Evolutionary conservation across 2,329 filamentous ascomycete species (phyloP), one percentile per base, ranked within the genome.

Genomic region (Claviceps pazoutovae): DNA sequence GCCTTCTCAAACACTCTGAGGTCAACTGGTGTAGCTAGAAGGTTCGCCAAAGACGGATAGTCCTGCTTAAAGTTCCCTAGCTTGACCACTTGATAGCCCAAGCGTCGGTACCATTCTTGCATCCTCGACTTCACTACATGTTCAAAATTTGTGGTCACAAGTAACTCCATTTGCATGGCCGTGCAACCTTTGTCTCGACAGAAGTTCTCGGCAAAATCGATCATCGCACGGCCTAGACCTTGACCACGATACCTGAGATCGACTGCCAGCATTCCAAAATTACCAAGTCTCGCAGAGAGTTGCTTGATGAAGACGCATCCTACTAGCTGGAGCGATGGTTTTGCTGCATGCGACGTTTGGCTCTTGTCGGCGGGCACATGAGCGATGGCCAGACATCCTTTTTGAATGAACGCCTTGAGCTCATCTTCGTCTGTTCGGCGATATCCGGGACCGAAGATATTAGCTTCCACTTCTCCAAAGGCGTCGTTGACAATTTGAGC

Each of bases 1-100:
- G 49, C 48, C 54, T 66, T 66, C 38, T 64, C 61, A 36, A 65
- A 64, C 1, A 64, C 50, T 30, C 53, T 57, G 14, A 63, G 64
- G 5, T 63, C 62, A 0, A 56, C 58, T 1, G 63, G 63, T 0
- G 60, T 64, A 0, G 56, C 51, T 17, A 66, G 50, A 8, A 61
- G 37, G 8, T 57, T 55, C 1, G 56, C 59, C 23, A 66, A 41
- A 1, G 55, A 55, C 3, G 64, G 64, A 37, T 64, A 63, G 6
- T 65, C 61, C 0, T 59, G 41, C 3, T 51, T 49, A 51, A 65
- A 66, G 14, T 56, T 53, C 0, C 56, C 60, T n/a, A 65, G 21
- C 34, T 56, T 61, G 0, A 64, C 56, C 21, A 60, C 17, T 23
- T 50, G 34, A 44, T 66, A 66, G 0, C 62, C 64, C 56, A 64